These are phyloP conservation scores for Tuctoria greenei DNA, from an alignment of 176 grass and related monocot genomes.

Conservation along the genomic window DNA sequence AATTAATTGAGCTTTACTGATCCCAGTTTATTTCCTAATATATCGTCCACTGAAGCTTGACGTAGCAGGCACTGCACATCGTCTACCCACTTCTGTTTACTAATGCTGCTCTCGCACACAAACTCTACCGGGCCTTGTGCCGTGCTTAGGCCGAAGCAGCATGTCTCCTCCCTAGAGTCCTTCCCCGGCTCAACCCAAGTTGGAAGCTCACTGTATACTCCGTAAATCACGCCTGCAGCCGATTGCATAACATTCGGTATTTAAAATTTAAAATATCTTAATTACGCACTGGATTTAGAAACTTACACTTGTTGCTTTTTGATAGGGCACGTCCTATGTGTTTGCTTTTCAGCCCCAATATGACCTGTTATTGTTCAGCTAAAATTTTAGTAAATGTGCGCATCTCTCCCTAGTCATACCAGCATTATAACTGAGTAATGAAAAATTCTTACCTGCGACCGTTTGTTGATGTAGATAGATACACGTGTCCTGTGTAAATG, in stretches of 20 bases:
- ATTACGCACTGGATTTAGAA: background rate
- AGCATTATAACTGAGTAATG: constrained; percentile 4
- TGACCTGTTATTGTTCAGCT: constrained; percentile 52
- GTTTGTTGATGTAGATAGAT: constrained; percentile 84
- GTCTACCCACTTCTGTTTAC: constrained; percentile 83
- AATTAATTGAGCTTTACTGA: constrained; percentile 43
- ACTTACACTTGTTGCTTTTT: constrained; percentile 93
- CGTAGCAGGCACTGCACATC: constrained; percentile 80
- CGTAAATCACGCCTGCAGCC: constrained; percentile 75
- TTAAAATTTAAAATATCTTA: background rate
- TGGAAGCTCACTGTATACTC: constrained; percentile 73
- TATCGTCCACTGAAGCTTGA: constrained; percentile 55
- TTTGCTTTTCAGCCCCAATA: constrained; percentile 94
- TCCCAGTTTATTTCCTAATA: constrained; percentile 43
- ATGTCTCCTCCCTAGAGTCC: constrained; percentile 43
- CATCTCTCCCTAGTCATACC: background rate
- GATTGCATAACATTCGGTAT: background rate
- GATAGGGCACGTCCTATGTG: constrained; percentile 84
- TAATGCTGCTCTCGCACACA: constrained; percentile 56
- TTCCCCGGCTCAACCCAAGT: constrained; percentile 64
- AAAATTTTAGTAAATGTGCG: constrained; percentile 3
- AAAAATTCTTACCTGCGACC: constrained; percentile 58
- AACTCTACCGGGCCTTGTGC: constrained; percentile 82
- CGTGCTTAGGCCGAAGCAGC: constrained; percentile 79
- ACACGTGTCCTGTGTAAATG: constrained; percentile 63